Percentiles rank a stretch among this genome's conserved stretches.
These are phyloP conservation scores for Umbelopsis sp. DNA, from an alignment of 192 early-diverging fungal genomes.

Conservation along the genomic window DNA sequence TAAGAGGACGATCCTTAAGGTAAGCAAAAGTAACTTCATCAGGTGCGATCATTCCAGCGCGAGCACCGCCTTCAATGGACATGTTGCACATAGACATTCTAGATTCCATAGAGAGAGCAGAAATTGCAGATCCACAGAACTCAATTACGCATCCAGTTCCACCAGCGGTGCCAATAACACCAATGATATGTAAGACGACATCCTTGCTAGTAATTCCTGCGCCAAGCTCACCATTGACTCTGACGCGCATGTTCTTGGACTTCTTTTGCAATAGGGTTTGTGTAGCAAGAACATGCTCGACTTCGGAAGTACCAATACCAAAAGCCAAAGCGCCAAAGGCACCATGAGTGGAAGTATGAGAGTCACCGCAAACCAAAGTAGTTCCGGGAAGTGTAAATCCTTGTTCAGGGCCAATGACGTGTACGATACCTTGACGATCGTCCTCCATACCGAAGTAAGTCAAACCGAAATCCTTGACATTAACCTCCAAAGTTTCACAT, in stretches of 20 bases:
- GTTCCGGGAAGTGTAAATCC: conserved; percentile 75
- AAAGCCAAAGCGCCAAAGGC: conserved; percentile 75
- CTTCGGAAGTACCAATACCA: conserved; percentile 77
- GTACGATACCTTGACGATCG: conserved; percentile 71
- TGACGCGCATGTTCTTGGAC: conserved; percentile 69
- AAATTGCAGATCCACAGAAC: conserved; percentile 60
- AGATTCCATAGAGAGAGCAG: conserved; percentile 62
- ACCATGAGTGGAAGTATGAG: conserved; percentile 74
- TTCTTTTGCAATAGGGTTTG: conserved; percentile 71
- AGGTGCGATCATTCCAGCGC: conserved; percentile 74
- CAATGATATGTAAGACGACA: conserved; percentile 68
- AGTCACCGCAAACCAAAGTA: conserved; percentile 73
- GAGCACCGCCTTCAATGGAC: conserved; percentile 73
- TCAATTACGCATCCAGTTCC: conserved; percentile 72
- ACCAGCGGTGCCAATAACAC: conserved; percentile 72
- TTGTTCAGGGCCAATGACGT: conserved; percentile 76
- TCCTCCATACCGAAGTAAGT: conserved; percentile 71
- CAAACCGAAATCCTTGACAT: conserved; percentile 61
- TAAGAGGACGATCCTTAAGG: conserved; percentile 60
- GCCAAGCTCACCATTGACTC: conserved; percentile 48
- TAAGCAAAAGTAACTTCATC: conserved; percentile 72
- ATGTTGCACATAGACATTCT: conserved; percentile 80
- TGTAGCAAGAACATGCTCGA: conserved; percentile 74
- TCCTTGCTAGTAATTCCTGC: conserved; percentile 68
- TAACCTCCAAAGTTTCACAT: conserved; percentile 66